Conservation (phyloP, 192 early-diverging fungal species). For the Coemansia nantahalensis region DNA sequence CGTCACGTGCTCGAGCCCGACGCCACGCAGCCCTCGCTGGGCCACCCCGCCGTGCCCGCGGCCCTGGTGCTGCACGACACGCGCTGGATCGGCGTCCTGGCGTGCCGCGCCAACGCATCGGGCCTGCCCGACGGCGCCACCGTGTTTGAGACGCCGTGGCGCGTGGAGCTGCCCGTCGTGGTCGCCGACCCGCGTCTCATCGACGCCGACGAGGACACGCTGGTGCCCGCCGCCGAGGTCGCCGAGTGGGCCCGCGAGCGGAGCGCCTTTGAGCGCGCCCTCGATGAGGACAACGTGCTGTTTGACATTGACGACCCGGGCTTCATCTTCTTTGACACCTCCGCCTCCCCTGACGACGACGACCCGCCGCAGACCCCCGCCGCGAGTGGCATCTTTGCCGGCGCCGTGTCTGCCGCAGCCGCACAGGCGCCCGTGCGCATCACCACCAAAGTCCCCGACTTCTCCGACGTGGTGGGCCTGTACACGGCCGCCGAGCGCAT, state of each 20-base stretch:
- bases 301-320: slow-evolving; percentile 54
- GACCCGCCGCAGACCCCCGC: not conserved
- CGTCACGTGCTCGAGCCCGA: slow-evolving; percentile 46
- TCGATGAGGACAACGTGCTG: slow-evolving; percentile 52
- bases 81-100: slow-evolving; percentile 41
- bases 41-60: slow-evolving; percentile 29
- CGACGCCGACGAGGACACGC: slow-evolving; percentile 30
- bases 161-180: slow-evolving; percentile 21
- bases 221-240: slow-evolving; percentile 44
- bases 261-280: slow-evolving; percentile 52
- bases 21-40: slow-evolving; percentile 1
- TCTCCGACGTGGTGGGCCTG: slow-evolving; percentile 29
- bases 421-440: slow-evolving; percentile 39
- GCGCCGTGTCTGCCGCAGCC: not conserved
- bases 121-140: slow-evolving; percentile 34
- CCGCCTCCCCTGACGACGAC: slow-evolving; percentile 2
- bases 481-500: not conserved
- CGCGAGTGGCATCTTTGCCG: not conserved
- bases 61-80: slow-evolving; percentile 51
- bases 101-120: slow-evolving; percentile 23
- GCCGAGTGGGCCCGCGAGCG: slow-evolving; percentile 44
- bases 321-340: slow-evolving; percentile 49
- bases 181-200: slow-evolving; percentile 28
- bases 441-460: slow-evolving; percentile 44
- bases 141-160: slow-evolving; percentile 52